phyloP scores from a whole-genome alignment of 441 rosid genomes.

The Euphorbia neoarborescens region DNA sequence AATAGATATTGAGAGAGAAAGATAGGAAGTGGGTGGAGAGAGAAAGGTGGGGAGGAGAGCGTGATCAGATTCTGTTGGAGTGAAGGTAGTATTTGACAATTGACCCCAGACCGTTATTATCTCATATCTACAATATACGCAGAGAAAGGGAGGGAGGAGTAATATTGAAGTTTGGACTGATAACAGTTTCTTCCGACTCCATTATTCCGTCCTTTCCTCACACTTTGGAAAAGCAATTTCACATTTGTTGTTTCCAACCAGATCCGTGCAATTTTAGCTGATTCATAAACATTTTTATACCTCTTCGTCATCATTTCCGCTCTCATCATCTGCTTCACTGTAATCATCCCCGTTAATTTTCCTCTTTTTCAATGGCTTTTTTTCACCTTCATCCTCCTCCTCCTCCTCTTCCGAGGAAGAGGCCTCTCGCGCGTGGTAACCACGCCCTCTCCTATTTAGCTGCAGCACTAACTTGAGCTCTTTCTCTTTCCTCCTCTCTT shows the following conservation, averaged over 20 bases:
- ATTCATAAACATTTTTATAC: slow-evolving; percentile 20
- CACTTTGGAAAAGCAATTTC: not conserved
- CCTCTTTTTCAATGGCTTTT: slow-evolving; percentile 52
- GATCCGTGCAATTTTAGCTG: slow-evolving; percentile 20
- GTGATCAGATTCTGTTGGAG: slow-evolving; percentile 70
- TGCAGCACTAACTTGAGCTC: slow-evolving; percentile 58
- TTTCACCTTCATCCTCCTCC: slow-evolving; percentile 28
- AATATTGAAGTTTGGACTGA: slow-evolving; percentile 21
- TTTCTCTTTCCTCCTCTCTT: slow-evolving; percentile 53
- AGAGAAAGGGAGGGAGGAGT: slow-evolving; percentile 1
- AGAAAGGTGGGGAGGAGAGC: slow-evolving; percentile 37
- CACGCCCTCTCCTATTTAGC: slow-evolving; percentile 41
- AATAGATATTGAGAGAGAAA: slow-evolving; percentile 26
- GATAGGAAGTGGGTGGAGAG: slow-evolving; percentile 20
- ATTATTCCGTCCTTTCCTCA: not conserved
- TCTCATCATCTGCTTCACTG: slow-evolving; percentile 28
- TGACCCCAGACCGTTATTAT: slow-evolving; percentile 69
- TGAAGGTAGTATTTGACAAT: slow-evolving; percentile 49
- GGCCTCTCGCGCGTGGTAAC: slow-evolving; percentile 19
- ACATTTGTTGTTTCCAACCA: slow-evolving; percentile 15
- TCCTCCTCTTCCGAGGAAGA: slow-evolving; percentile 26
- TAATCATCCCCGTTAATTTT: slow-evolving; percentile 34
- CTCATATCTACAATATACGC: slow-evolving; percentile 28
- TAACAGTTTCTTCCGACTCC: slow-evolving; percentile 8
- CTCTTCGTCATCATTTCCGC: slow-evolving; percentile 31